phyloP scores from a whole-genome alignment of 2,329 filamentous ascomycete species.

The Nothomitra cinnamomea region DNA sequence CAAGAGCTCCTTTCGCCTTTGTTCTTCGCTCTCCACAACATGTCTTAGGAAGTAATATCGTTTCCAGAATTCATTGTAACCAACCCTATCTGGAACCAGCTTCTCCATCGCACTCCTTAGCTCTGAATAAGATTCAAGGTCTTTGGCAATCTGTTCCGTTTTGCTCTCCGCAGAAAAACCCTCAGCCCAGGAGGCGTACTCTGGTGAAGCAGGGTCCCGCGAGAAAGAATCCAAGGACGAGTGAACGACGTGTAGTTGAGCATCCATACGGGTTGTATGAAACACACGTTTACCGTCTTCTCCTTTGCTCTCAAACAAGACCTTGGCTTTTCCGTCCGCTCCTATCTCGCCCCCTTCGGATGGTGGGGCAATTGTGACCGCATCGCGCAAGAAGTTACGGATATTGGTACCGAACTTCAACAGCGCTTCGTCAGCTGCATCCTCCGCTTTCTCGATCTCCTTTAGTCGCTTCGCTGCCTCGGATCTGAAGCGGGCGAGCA shows the following conservation, averaged over 20 bases:
- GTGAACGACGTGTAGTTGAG: constrained; percentile 90
- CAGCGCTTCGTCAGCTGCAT: constrained; percentile 88
- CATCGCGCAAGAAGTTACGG: constrained; percentile 75
- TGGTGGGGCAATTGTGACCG: constrained; percentile 72
- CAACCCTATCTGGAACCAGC: constrained; percentile 80
- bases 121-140: constrained; percentile 76
- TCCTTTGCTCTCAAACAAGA: constrained; percentile 90
- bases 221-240: constrained; percentile 66
- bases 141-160: constrained; percentile 65
- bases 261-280: constrained; percentile 85
- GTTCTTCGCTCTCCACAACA: constrained; percentile 85
- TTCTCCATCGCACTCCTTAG: constrained; percentile 83
- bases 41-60: constrained; percentile 90
- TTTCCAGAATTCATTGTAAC: constrained; percentile 81
- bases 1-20: constrained; percentile 69
- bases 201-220: constrained; percentile 58
- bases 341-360: constrained; percentile 20
- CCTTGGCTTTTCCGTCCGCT: constrained; percentile 32
- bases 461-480: constrained; percentile 73
- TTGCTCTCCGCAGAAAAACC: constrained; percentile 67
- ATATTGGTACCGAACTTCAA: constrained; percentile 83
- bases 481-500: constrained; percentile 57
- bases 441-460: constrained; percentile 81
- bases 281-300: constrained; percentile 78
- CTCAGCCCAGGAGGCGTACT: constrained; percentile 58